These are phyloP conservation scores for Arctium lappa DNA, from an alignment of 129 eudicot species.

Conservation along the genomic window DNA sequence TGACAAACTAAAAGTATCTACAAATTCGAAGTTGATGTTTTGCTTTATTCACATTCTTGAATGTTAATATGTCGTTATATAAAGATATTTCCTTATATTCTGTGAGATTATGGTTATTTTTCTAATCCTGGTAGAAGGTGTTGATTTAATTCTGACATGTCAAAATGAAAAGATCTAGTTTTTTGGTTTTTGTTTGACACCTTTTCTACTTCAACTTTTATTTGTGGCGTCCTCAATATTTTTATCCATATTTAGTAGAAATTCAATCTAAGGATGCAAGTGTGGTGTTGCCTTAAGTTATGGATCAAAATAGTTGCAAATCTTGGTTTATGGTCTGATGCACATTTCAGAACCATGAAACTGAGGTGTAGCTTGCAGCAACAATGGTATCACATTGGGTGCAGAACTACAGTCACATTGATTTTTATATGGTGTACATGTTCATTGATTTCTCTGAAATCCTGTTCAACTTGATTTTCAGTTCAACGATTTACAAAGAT, in stretches of 20 bases:
- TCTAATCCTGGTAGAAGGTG: not conserved
- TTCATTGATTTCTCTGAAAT: not conserved
- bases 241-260: not conserved
- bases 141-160: not conserved
- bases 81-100: not conserved
- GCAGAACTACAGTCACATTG: not conserved
- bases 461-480: not conserved
- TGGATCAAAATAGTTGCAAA: not conserved
- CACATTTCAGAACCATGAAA: not conserved
- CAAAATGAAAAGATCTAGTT: not conserved
- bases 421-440: not conserved
- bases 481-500: not conserved
- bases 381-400: not conserved
- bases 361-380: not conserved
- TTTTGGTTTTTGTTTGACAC: constrained; percentile 3
- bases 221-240: not conserved
- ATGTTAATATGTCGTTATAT: not conserved
- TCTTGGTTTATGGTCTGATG: not conserved
- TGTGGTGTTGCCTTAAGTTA: not conserved
- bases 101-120: not conserved
- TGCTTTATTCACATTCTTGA: constrained; percentile 5
- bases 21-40: constrained; percentile 8
- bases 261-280: not conserved
- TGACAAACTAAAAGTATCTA: constrained; percentile 7
- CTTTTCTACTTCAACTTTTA: not conserved